Conservation (phyloP, 257 asterid species). For the Coffea eugenioides region DNA sequence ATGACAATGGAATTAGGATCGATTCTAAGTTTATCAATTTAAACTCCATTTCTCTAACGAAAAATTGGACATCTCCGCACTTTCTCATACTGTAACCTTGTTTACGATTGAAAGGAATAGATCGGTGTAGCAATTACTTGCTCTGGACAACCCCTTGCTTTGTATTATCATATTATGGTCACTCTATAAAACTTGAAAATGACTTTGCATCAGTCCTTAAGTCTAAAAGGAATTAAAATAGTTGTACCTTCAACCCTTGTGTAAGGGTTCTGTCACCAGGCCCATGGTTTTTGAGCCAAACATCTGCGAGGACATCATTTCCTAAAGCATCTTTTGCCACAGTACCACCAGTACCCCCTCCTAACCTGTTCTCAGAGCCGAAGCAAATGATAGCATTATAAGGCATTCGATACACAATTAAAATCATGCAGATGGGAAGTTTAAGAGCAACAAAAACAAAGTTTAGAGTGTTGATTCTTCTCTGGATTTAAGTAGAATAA, state of each 20-base stretch:
- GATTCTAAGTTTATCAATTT: neutral
- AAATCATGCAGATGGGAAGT: neutral
- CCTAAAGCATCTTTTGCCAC: slow-evolving; percentile 91
- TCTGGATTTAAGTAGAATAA: neutral
- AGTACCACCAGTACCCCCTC: slow-evolving; percentile 53
- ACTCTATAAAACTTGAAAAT: neutral
- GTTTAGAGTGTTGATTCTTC: neutral
- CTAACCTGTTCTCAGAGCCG: slow-evolving; percentile 40
- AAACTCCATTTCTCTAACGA: neutral
- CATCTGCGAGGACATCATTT: slow-evolving; percentile 64
- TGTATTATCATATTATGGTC: neutral
- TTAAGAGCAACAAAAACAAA: neutral
- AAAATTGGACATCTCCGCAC: neutral
- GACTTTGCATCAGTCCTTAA: neutral
- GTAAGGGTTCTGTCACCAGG: slow-evolving; percentile 92
- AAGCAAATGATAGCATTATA: neutral
- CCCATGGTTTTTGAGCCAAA: slow-evolving; percentile 69
- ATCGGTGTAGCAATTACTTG: neutral
- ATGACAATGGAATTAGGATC: neutral
- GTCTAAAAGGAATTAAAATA: neutral
- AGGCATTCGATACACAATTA: neutral
- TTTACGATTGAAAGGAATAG: neutral
- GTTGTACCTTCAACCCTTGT: slow-evolving; percentile 80
- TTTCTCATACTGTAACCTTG: neutral
- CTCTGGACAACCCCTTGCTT: neutral